Conservation (phyloP, 257 asterid species). For the Oldenlandia corymbosa region DNA sequence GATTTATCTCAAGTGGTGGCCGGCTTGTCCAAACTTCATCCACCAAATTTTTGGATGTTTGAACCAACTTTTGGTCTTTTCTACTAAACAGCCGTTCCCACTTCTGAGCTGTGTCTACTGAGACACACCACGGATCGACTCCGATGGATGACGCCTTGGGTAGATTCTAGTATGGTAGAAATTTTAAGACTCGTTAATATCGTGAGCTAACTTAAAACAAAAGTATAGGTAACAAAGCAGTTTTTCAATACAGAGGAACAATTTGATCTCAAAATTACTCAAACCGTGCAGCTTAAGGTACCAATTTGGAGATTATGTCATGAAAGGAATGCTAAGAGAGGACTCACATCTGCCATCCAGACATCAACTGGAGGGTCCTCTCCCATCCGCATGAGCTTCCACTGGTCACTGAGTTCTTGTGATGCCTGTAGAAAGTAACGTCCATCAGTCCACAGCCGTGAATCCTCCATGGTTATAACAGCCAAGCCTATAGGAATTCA, state of each 20-base stretch:
- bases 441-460: constrained; percentile 94
- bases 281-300: background rate
- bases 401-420: constrained; percentile 66
- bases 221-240: background rate
- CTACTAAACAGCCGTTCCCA: constrained; percentile 75
- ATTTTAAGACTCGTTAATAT: background rate
- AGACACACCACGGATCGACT: constrained; percentile 92
- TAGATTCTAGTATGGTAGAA: constrained; percentile 52
- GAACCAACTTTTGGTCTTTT: constrained; percentile 71
- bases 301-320: background rate
- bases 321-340: background rate
- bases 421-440: constrained; percentile 90
- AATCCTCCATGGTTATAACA: constrained; percentile 68
- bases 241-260: background rate
- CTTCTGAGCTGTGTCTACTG: constrained; percentile 81
- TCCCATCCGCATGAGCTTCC: constrained; percentile 97
- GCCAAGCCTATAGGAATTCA: constrained; percentile 64
- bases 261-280: background rate
- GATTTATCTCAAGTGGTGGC: constrained; percentile 64
- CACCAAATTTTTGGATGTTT: constrained; percentile 64
- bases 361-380: constrained; percentile 72
- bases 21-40: constrained; percentile 88
- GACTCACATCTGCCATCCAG: constrained; percentile 92
- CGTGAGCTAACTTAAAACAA: background rate
- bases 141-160: constrained; percentile 71